Percentiles rank a stretch among this genome's conserved stretches.
These are phyloP conservation scores for Leptographium wingfieldii DNA, from an alignment of 2,329 filamentous ascomycete genomes.

Conservation along the genomic window DNA sequence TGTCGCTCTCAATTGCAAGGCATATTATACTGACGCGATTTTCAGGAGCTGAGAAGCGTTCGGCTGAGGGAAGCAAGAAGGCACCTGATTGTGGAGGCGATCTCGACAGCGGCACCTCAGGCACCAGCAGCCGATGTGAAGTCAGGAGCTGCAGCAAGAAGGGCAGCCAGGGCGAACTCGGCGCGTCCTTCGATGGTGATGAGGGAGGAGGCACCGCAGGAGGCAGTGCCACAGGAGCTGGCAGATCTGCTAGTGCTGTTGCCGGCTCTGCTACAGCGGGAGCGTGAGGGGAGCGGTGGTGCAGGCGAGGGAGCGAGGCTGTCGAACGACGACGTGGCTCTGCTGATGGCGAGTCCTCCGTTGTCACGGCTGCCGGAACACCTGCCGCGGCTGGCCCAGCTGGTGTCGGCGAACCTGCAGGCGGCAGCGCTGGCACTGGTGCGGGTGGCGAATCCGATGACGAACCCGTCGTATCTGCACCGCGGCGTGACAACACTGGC, in stretches of 20 bases:
- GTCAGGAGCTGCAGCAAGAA: constrained; percentile 4
- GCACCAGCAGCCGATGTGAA: neutral
- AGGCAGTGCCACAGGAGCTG: constrained; percentile 21
- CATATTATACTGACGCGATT: neutral
- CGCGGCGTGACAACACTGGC: constrained; percentile 39
- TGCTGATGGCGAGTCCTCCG: constrained; percentile 38
- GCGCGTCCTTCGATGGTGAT: neutral
- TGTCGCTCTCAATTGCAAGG: neutral
- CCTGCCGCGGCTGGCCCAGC: constrained; percentile 32
- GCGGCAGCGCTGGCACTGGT: constrained; percentile 34
- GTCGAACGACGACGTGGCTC: constrained; percentile 21
- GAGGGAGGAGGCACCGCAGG: constrained; percentile 11
- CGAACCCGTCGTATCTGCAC: constrained; percentile 45
- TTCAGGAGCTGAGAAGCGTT: constrained; percentile 35
- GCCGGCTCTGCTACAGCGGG: constrained; percentile 29
- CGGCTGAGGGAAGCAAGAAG: constrained; percentile 36
- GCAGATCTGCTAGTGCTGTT: constrained; percentile 43
- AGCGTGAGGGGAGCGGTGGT: constrained; percentile 13
- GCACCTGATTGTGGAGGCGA: constrained; percentile 37
- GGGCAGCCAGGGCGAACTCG: constrained; percentile 8
- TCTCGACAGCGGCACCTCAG: constrained; percentile 28
- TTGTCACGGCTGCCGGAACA: constrained; percentile 33
- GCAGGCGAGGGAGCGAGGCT: constrained; percentile 13
- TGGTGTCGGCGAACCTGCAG: constrained; percentile 38
- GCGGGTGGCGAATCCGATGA: constrained; percentile 34